Evolutionary conservation across 345 rosid species (phyloP).

Genomic region (Salix purpurea): DNA sequence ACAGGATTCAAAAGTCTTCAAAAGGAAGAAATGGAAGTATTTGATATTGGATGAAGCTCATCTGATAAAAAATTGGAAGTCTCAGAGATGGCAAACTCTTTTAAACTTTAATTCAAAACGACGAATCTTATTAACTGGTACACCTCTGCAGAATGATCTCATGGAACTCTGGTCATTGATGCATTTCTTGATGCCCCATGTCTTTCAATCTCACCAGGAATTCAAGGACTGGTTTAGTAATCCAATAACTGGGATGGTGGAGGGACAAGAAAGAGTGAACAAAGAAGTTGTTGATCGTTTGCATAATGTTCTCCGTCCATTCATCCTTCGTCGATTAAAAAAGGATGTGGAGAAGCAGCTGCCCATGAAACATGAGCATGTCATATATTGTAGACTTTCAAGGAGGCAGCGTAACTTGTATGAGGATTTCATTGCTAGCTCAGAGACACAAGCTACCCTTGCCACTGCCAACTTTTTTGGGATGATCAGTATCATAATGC

Average conservation of each 20-base stretch:
- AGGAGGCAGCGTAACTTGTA: slow-evolving; percentile 97
- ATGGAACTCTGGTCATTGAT: slow-evolving; percentile 99
- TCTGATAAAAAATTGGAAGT: slow-evolving; percentile 98
- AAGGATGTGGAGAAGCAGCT: slow-evolving; percentile 99
- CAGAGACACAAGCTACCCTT: slow-evolving; percentile 98
- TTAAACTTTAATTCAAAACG: slow-evolving; percentile 96
- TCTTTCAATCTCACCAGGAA: slow-evolving; percentile 99
- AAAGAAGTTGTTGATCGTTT: slow-evolving; percentile 97
- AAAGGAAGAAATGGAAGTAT: slow-evolving; percentile 99
- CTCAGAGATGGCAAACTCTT: slow-evolving; percentile 99
- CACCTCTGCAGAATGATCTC: slow-evolving; percentile 98
- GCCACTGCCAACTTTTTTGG: slow-evolving; percentile 93
- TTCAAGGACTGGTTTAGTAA: slow-evolving; percentile 99
- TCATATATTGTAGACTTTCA: slow-evolving; percentile 87
- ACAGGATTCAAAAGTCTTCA: slow-evolving; percentile 94
- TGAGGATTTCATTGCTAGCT: slow-evolving; percentile 98
- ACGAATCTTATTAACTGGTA: slow-evolving; percentile 91
- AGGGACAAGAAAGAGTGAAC: slow-evolving; percentile 95
- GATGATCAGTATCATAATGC: slow-evolving; percentile 99
- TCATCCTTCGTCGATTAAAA: slow-evolving; percentile 88
- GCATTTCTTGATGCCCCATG: slow-evolving; percentile 99
- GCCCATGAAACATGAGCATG: slow-evolving; percentile 89
- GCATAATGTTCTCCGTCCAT: slow-evolving; percentile 99
- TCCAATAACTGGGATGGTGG: slow-evolving; percentile 99
- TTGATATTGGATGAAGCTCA: slow-evolving; percentile 99